Conservation (phyloP, 768 basidiomycete species). For the Leccinum disarticulatum region DNA sequence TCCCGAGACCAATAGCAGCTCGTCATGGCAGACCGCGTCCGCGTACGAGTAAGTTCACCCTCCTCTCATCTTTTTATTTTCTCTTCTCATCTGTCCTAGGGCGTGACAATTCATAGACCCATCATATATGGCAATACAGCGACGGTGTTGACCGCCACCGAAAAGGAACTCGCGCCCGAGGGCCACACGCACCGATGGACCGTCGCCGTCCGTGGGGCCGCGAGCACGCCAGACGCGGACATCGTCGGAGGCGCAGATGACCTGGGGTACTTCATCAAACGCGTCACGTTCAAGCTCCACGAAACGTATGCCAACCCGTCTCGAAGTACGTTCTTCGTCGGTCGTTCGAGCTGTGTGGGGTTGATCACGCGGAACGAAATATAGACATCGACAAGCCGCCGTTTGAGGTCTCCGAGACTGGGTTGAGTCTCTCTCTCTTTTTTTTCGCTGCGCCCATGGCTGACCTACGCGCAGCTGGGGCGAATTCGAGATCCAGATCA, state of each 20-base stretch:
- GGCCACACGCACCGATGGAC: slow-evolving; percentile 98
- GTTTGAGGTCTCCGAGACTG: slow-evolving; percentile 94
- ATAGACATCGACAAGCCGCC: slow-evolving; percentile 90
- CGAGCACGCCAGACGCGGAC: slow-evolving; percentile 69
- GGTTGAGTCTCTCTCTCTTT: slow-evolving; percentile 46
- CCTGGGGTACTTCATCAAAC: slow-evolving; percentile 87
- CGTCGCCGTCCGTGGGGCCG: slow-evolving; percentile 87
- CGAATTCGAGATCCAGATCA: slow-evolving; percentile 95
- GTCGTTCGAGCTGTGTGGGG: not conserved
- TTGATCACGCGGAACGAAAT: not conserved
- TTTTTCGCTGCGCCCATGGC: not conserved
- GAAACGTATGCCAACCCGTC: slow-evolving; percentile 93
- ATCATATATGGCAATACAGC: slow-evolving; percentile 97
- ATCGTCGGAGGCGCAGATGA: slow-evolving; percentile 90
- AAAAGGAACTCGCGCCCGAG: slow-evolving; percentile 54
- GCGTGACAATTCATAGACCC: slow-evolving; percentile 82
- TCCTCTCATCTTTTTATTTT: not conserved
- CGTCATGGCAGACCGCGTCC: slow-evolving; percentile 64
- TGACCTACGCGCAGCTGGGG: slow-evolving; percentile 68
- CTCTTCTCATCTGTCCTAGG: slow-evolving; percentile 43
- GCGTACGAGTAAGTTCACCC: slow-evolving; percentile 63
- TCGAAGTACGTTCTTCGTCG: slow-evolving; percentile 59
- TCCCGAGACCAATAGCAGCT: slow-evolving; percentile 36
- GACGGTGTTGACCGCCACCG: slow-evolving; percentile 68
- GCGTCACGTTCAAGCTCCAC: slow-evolving; percentile 96